Evolutionary conservation across 179 eudicot genomes (phyloP), one percentile per base, ranked within the genome.

Genomic region (Heliamphora ciliata): DNA sequence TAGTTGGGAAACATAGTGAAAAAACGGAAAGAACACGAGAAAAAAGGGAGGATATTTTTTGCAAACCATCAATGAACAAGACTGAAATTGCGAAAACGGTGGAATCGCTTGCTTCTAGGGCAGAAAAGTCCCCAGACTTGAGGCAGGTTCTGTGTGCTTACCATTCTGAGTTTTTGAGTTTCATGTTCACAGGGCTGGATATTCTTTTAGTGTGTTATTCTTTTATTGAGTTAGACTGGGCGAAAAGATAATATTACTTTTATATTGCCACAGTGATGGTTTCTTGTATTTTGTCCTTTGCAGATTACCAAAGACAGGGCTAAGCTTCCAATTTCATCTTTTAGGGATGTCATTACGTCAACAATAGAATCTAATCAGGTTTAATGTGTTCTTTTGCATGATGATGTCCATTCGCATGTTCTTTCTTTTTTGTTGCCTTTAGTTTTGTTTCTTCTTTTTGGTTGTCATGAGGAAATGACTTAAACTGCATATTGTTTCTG

Each of bases 301-400:
- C 92, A 94, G 98, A 89, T 94, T 71, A 76, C 81, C 47, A 88
- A 86, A 83, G 81, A 77, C 79, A 92, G 93, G 85, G 90, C 94
- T 47, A 91, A 88, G 88, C 98, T 95, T 86, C 98, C 98, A 48
- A 95, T 95, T 87, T 92, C 98, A 68, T 84, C 94, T 63, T 95
- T 92, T 83, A 87, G 81, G 81, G 90, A 94, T 85, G 84, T 50
- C 77, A 91, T 95, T 75, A 87, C 89, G 76, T 94, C 98, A 3
- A 87, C 91, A 13, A 55, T 92, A 48, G 88, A 85, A 83, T 85
- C 85, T 83, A 87, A 95, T 80, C 98, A 95, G 98, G 98, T 95
- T 83, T 31, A 54, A 9, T 71, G 17, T 54, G 24, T 82, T 40
- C 50, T 79, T 61, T 46, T 80, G 60, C 50, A 2, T 61, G 56